Percentiles rank a stretch among this genome's conserved stretches.
phyloP scores from a whole-genome alignment of 1,284 basidiomycete genomes.

The Puccinia novopanici region DNA sequence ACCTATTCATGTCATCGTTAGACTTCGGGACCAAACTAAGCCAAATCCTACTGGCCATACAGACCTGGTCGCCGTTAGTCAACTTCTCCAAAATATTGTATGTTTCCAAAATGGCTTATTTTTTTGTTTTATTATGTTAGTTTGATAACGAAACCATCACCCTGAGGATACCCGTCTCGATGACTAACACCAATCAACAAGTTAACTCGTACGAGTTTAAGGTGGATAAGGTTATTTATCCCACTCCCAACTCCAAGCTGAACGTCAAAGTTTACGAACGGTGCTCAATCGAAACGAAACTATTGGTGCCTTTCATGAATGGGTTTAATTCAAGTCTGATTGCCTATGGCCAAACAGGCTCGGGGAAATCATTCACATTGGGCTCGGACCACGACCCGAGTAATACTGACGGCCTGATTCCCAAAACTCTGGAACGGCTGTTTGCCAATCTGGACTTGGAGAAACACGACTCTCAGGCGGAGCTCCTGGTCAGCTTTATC shows the following conservation, averaged over 20 bases:
- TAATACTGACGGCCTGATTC: slow-evolving; percentile 12
- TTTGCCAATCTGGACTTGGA: slow-evolving; percentile 14
- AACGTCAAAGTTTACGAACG: slow-evolving; percentile 18
- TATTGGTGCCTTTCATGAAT: slow-evolving; percentile 23
- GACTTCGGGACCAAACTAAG: slow-evolving; percentile 13
- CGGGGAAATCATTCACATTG: slow-evolving; percentile 45
- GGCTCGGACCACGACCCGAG: slow-evolving; percentile 12
- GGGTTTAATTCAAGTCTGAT: slow-evolving; percentile 38
- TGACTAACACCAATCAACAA: neutral
- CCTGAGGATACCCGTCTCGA: slow-evolving; percentile 8
- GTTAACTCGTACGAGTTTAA: slow-evolving; percentile 14
- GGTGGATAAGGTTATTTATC: slow-evolving; percentile 19
- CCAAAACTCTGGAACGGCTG: slow-evolving; percentile 32
- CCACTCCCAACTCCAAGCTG: neutral
- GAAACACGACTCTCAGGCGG: neutral
- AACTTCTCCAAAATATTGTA: neutral
- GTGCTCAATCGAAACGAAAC: neutral
- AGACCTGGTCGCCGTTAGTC: slow-evolving; percentile 16
- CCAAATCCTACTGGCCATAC: neutral
- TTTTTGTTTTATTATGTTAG: neutral
- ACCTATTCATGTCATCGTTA: slow-evolving; percentile 25
- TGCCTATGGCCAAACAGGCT: slow-evolving; percentile 39
- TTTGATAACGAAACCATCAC: slow-evolving; percentile 9
- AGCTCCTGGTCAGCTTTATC: slow-evolving; percentile 24
- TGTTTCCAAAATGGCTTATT: neutral